A percentile compares a stretch with the other conserved stretches of the same genome.
Evolutionary conservation across 2,329 filamentous ascomycete genomes (phyloP).

Genomic region (Ophiostoma ips): DNA sequence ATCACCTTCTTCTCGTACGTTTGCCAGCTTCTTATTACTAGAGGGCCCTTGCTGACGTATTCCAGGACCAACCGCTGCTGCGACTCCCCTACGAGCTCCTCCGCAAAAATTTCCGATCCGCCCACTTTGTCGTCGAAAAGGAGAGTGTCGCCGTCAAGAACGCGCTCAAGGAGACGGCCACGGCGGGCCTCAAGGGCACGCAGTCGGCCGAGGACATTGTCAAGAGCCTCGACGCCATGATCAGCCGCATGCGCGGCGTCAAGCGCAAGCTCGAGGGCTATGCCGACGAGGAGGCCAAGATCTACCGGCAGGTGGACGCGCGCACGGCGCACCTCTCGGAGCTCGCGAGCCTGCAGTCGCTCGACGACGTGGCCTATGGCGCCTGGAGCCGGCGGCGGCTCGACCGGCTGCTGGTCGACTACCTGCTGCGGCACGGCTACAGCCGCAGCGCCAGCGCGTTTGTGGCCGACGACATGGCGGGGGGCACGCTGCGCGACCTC

Average conservation of each 20-base stretch:
- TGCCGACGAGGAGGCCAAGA: conserved; percentile 63
- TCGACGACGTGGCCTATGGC: conserved; percentile 90
- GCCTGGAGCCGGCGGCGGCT: conserved; percentile 71
- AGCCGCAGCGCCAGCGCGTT: conserved; percentile 61
- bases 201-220: conserved; percentile 58
- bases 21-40: neutral
- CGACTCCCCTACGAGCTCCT: conserved; percentile 86
- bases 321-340: conserved; percentile 70
- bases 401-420: conserved; percentile 81
- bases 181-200: conserved; percentile 49
- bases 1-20: conserved; percentile 59
- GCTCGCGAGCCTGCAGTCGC: conserved; percentile 62
- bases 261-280: conserved; percentile 73
- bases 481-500: conserved; percentile 51
- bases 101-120: conserved; percentile 84
- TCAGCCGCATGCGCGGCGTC: conserved; percentile 68
- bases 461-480: conserved; percentile 26
- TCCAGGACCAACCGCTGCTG: conserved; percentile 81
- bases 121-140: conserved; percentile 63
- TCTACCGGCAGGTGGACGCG: conserved; percentile 63
- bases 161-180: conserved; percentile 48
- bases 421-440: conserved; percentile 75
- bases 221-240: conserved; percentile 69
- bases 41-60: neutral
- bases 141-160: conserved; percentile 50